Conservation (phyloP, 202 grass and related monocot genomes). For the Zizania palustris region DNA sequence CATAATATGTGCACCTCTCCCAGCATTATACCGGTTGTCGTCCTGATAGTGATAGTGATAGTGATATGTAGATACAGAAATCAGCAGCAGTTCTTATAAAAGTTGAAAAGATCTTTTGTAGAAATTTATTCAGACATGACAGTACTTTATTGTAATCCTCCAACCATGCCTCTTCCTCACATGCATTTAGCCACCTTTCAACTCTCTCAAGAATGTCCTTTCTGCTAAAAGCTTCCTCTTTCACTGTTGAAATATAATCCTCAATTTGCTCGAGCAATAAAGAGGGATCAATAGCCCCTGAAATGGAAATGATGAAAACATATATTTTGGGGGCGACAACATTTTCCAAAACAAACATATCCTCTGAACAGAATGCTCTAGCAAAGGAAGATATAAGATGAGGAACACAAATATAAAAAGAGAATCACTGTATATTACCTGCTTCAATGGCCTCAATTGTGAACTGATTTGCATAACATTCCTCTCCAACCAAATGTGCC, state of each 20-base stretch:
- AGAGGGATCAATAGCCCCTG: constrained; percentile 64
- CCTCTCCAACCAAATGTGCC: constrained; percentile 53
- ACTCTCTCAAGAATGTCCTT: constrained; percentile 81
- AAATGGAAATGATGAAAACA: constrained; percentile 23
- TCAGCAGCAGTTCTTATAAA: neutral
- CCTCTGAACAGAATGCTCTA: constrained; percentile 4
- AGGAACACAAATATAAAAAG: constrained; percentile 13
- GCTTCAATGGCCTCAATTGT: constrained; percentile 59
- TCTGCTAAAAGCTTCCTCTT: constrained; percentile 71
- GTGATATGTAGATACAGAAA: constrained; percentile 6
- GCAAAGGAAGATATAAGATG: neutral
- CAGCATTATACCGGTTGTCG: constrained; percentile 74
- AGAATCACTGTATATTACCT: constrained; percentile 42
- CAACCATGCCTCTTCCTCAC: constrained; percentile 73
- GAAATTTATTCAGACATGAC: constrained; percentile 31
- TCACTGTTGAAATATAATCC: constrained; percentile 55
- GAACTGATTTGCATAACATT: constrained; percentile 50
- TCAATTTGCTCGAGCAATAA: constrained; percentile 73
- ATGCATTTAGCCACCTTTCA: constrained; percentile 66
- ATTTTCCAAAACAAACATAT: constrained; percentile 25
- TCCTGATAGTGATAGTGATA: constrained; percentile 42
- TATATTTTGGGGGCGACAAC: neutral
- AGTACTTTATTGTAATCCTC: constrained; percentile 81
- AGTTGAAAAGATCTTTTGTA: neutral
- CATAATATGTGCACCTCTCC: constrained; percentile 63